Evolutionary conservation across 768 basidiomycete species (phyloP), one percentile per base, ranked within the genome.

Genomic region (Lactifluus rugatus): DNA sequence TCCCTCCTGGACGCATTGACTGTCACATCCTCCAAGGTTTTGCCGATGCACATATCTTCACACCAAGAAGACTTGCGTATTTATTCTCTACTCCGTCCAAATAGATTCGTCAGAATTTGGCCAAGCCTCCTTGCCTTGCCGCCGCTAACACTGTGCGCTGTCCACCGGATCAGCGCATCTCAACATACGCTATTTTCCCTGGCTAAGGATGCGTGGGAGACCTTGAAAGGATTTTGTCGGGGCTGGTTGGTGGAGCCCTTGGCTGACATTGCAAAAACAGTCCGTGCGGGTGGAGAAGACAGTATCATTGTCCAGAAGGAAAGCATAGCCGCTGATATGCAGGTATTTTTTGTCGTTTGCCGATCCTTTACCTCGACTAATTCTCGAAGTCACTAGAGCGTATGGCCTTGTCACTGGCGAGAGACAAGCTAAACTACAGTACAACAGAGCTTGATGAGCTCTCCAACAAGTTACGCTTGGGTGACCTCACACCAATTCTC

Each of bases 181-280:
- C 80, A 84, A 26, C 76, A 74, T 10, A 80, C 79, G 34, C 65
- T 93, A 50, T 55, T 72, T 7, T 77, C 82, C 44, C 72, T 87
- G 51, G 76, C 78, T 3, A 58, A 60, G n/a, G 85, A 89, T 60
- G 78, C 82, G 0, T 68, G 75, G 36, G 82, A 86, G 65, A 93
- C 93, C 0, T 65, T 81, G 7, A 73, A 74, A 23, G 85, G 84
- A 0, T 94, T 98, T 68, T 72, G 92, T 60, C 74, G 78, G 19
- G 86, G 84, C 48, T 97, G 93, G 88, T 75, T 97, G 11, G 70
- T 95, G 48, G 89, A 92, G 54, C 95, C 95, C 3, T 66, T 95
- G n/a, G 78, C 77, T 48, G 89, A 83, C 8, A 84, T 98, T 11
- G 68, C 89, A 5, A 82, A 83, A 63, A 97, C 95, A 0, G 81